Conservation (phyloP, 192 early-diverging fungal genomes). For the Allomyces macrogynus region DNA sequence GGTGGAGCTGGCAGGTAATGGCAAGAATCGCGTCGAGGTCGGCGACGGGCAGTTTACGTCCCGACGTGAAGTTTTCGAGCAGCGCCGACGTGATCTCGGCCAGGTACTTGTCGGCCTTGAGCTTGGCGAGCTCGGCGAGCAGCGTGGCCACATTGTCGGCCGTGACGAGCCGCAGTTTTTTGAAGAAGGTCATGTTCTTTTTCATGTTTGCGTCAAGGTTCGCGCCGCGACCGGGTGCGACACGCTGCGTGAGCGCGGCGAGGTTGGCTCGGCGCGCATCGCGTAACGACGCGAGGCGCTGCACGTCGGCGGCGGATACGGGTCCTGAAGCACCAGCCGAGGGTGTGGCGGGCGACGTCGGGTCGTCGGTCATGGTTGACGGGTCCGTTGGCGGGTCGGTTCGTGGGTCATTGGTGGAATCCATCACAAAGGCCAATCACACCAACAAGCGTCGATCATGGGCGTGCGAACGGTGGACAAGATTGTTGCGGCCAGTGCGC, state of each 20-base stretch:
- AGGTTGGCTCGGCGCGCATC: not conserved
- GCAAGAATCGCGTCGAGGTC: conserved; percentile 73
- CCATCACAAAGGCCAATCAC: too few species aligned
- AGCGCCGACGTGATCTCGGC: conserved; percentile 73
- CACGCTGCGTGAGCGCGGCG: not conserved
- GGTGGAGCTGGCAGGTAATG: conserved; percentile 61
- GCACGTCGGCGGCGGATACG: too few species aligned
- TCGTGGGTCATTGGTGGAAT: too few species aligned
- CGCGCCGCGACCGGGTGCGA: not conserved
- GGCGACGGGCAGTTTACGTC: conserved; percentile 34
- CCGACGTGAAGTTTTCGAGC: conserved; percentile 42
- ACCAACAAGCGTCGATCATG: too few species aligned
- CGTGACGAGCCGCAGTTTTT: conserved; percentile 59
- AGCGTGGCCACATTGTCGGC: conserved; percentile 45
- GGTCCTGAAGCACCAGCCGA: too few species aligned
- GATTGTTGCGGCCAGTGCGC: too few species aligned
- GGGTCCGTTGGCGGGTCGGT: too few species aligned
- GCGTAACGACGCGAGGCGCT: too few species aligned
- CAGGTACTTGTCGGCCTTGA: conserved; percentile 94
- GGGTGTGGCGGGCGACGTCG: too few species aligned
- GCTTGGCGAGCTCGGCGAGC: conserved; percentile 52
- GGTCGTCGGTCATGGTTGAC: too few species aligned
- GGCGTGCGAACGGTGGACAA: too few species aligned
- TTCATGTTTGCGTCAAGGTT: conserved; percentile 90
- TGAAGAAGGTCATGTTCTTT: conserved; percentile 90